Percentiles rank a stretch among this genome's conserved stretches.
phyloP scores from a whole-genome alignment of 140 eudicot genomes.

The Oenanthe javanica region DNA sequence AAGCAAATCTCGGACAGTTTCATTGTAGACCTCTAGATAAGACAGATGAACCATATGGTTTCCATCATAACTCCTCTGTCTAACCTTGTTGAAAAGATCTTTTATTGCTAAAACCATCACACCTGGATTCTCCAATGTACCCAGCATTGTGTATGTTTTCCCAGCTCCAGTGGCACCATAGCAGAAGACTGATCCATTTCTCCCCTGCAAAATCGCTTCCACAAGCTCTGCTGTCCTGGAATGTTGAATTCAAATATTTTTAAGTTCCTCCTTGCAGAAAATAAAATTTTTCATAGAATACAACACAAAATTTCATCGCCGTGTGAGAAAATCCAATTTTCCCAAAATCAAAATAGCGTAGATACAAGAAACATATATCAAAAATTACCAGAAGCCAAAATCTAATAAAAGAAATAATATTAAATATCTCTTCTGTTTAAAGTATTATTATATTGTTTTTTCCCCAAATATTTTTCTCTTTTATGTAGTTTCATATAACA shows the following conservation, averaged over 20 bases:
- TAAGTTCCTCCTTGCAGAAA: neutral
- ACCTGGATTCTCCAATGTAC: slow-evolving; percentile 75
- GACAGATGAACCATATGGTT: slow-evolving; percentile 71
- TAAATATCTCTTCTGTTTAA: neutral
- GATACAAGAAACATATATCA: neutral
- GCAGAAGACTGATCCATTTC: slow-evolving; percentile 86
- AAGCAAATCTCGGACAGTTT: slow-evolving; percentile 87
- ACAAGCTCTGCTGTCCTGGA: slow-evolving; percentile 80
- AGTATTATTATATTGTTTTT: neutral
- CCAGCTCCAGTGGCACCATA: slow-evolving; percentile 97
- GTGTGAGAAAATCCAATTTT: neutral
- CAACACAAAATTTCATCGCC: neutral
- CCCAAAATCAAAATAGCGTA: neutral
- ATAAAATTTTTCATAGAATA: neutral
- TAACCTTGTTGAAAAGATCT: slow-evolving; percentile 64
- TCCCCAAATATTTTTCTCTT: neutral
- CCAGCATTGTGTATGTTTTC: slow-evolving; percentile 81
- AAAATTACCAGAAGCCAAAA: neutral
- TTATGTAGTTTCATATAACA: neutral
- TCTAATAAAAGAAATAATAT: neutral
- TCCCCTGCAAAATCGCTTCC: slow-evolving; percentile 77
- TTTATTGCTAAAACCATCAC: slow-evolving; percentile 89
- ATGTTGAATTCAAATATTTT: neutral
- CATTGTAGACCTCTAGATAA: slow-evolving; percentile 86
- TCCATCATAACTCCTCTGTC: slow-evolving; percentile 72